Evolutionary conservation across 768 basidiomycete genomes (phyloP).

Genomic region (Trametes maxima): DNA sequence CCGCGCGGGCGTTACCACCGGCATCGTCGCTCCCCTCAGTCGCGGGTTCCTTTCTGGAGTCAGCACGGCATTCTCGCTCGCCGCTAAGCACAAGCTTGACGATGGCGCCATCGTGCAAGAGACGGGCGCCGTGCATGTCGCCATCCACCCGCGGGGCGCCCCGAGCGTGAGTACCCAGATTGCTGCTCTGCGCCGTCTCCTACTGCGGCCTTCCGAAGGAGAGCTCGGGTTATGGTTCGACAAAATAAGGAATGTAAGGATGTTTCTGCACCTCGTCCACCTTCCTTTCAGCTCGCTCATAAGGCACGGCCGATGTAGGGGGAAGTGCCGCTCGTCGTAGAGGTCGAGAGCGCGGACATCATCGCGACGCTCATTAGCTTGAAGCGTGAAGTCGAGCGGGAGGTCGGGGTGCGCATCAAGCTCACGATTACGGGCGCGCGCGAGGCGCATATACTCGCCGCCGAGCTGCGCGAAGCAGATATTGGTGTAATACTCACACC

Average conservation of each 20-base stretch:
- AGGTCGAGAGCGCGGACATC: conserved; percentile 65
- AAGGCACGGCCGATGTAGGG: conserved; percentile 40
- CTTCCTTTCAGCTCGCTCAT: not conserved
- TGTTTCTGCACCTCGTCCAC: no score
- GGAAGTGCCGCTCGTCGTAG: conserved; percentile 59
- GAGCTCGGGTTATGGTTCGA: conserved; percentile 40
- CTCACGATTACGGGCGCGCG: conserved; percentile 58
- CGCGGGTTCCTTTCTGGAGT: conserved; percentile 63
- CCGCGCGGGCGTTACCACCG: conserved; percentile 71
- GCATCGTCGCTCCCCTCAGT: conserved; percentile 60
- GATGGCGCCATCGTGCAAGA: conserved; percentile 66
- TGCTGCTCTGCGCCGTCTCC: conserved; percentile 56
- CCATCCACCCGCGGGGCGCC: conserved; percentile 46
- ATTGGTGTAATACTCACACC: conserved; percentile 74
- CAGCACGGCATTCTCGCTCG: conserved; percentile 60
- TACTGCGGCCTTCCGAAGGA: conserved; percentile 43
- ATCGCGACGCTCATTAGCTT: conserved; percentile 67
- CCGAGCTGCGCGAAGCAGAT: conserved; percentile 64
- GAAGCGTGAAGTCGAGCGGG: conserved; percentile 60
- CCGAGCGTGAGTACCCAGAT: conserved; percentile 72
- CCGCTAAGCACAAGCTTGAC: conserved; percentile 59
- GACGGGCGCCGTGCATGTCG: conserved; percentile 67
- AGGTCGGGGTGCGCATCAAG: conserved; percentile 43
- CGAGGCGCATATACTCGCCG: conserved; percentile 74
- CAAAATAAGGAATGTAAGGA: conserved; percentile 48